Evolutionary conservation across 306 rosid species (phyloP), one percentile per base, ranked within the genome.

Genomic region (Hippophae gyantsensis): DNA sequence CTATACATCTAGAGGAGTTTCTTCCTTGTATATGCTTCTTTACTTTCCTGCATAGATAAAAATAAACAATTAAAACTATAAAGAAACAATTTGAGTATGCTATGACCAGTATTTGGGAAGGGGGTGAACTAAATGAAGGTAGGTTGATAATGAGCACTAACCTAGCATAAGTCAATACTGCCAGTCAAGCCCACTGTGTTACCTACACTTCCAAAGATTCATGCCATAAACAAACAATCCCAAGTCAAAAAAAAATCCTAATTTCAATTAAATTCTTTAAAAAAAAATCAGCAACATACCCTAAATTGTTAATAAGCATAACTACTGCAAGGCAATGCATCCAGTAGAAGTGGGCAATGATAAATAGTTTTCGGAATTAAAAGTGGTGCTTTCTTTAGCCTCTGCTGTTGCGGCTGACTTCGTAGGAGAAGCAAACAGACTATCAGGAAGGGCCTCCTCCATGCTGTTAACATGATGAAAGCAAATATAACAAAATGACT

Each of bases 371-470:
- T 53, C 64, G 32, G 73, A 64, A 48, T 70, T 56, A 67, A 69
- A 52, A 40, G 63, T 23, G 42, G 72, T 47, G 45, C 62, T 62
- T 64, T 79, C 86, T n/a, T 67, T 57, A 27, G 57, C 64, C 50
- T 64, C 82, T 48, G 49, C 53, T 25, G n/a, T 53, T 26, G 70
- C 81, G 8, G 83, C 72, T 14, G 83, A 83, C 61, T 83, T 87
- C 61, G 80, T 78, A 52, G 96, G 95, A 48, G 92, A 87, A 62
- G 96, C 84, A 54, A 82, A 87, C 61, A 84, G 86, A 69, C 75
- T 87, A 50, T 87, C 96, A 6, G 95, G 96, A 77, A 92, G 98
- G 64, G 63, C 84, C 74, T 83, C 82, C 68, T 79, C 98, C 62
- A 76, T 67, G 73, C 85, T 90, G 78, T 69, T 74, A 57, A 56